Evolutionary conservation across 768 basidiomycete species (phyloP), one percentile per base, ranked within the genome.

Genomic region (Termitomyces sp.): DNA sequence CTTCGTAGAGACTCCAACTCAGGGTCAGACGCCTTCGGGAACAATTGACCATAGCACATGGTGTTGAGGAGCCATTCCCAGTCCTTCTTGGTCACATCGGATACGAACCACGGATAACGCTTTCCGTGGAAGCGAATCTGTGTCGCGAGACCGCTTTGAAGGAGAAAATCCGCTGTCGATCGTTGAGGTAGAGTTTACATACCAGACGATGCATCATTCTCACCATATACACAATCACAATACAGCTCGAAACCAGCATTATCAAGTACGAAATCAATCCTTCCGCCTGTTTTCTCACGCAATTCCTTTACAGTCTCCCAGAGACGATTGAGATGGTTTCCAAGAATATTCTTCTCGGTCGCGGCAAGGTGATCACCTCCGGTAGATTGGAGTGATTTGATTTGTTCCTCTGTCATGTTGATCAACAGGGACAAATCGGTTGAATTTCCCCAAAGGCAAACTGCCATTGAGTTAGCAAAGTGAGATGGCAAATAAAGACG

Each of bases 341-440:
- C 94, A 31, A 97, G 78, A 61, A 97, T 97, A 64, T 97, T 97
- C 75, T 95, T 94, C 74, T 96, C 94, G 1, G 95, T 94, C 1
- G 93, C 92, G 3, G 94, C 94, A 46, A 98, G 85, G 59, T 92
- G 85, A 46, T 94, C 95, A n/a, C 94, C 93, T 12, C 94, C 95
- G 18, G 94, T 96, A 14, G 94, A 94, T 68, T 98, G 95, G n/a
- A 97, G 79, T 46, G 88, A 83, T 70, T 94, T 94, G 74, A 98
- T 97, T 70, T 97, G 94, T 31, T 97, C 94, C 72, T 98, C 95
- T 7, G 90, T 90, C 94, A 97, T 96, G 74, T 98, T 92, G 71
- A 97, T 98, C 58, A 97, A 79, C 37, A 98, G 80, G 2, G 94
- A 96, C 50, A 97, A 78, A 72, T 97, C 95, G 50, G 95, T 98